Evolutionary conservation across 2,329 filamentous ascomycete species (phyloP).

Genomic region (Talaromyces sp.): DNA sequence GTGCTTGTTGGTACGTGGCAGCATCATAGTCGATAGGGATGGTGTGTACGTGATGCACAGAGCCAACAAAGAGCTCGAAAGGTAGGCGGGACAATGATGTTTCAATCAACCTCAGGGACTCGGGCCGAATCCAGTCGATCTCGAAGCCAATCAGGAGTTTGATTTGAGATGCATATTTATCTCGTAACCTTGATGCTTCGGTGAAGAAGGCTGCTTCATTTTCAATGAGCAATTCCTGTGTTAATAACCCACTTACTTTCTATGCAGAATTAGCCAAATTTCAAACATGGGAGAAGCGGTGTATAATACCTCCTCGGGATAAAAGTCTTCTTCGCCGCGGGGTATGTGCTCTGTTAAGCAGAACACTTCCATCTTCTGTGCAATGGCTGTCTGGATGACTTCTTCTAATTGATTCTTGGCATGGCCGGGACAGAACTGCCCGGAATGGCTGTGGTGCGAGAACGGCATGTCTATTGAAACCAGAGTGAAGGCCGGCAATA

Average conservation of each 20-base stretch:
- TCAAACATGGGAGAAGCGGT: background rate
- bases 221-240: slow-evolving; percentile 41
- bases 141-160: slow-evolving; percentile 87
- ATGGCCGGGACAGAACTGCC: slow-evolving; percentile 91
- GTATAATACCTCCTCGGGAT: slow-evolving; percentile 74
- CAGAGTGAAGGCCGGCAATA: background rate
- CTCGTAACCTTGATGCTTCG: slow-evolving; percentile 71
- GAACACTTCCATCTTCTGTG: slow-evolving; percentile 74
- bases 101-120: slow-evolving; percentile 58
- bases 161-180: slow-evolving; percentile 67
- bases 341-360: slow-evolving; percentile 96
- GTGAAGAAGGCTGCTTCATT: slow-evolving; percentile 62
- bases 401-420: slow-evolving; percentile 81
- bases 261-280: slow-evolving; percentile 7
- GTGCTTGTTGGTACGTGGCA: slow-evolving; percentile 63
- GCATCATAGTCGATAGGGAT: slow-evolving; percentile 86
- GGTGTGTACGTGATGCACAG: slow-evolving; percentile 81
- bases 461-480: slow-evolving; percentile 69
- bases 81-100: slow-evolving; percentile 57
- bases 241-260: slow-evolving; percentile 22
- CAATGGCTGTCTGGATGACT: slow-evolving; percentile 74
- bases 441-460: slow-evolving; percentile 96
- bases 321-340: slow-evolving; percentile 72
- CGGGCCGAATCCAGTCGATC: slow-evolving; percentile 81
- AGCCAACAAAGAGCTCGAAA: slow-evolving; percentile 89